Evolutionary conservation across 805 yeast species (phyloP).

Genomic region (Monosporozyma unispora): DNA sequence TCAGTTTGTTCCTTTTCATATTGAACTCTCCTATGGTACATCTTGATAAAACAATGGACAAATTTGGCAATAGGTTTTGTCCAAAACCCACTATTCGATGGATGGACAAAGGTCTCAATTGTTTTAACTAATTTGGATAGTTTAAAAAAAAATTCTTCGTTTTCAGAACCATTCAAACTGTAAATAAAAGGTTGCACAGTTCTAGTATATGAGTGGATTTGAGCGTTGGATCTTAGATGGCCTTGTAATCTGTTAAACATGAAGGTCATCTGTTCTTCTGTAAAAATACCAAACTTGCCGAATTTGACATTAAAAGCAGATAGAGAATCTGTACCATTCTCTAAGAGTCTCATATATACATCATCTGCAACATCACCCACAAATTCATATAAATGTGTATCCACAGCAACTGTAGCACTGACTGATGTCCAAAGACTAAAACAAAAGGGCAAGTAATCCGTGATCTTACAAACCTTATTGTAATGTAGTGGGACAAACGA

Average conservation of each 20-base stretch:
- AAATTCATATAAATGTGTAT: slow-evolving; percentile 54
- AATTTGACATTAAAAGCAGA: slow-evolving; percentile 14
- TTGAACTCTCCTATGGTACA: slow-evolving; percentile 49
- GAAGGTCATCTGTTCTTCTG: slow-evolving; percentile 50
- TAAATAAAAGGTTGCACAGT: slow-evolving; percentile 43
- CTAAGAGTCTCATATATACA: slow-evolving; percentile 29
- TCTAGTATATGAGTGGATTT: slow-evolving; percentile 36
- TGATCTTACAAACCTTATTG: slow-evolving; percentile 32
- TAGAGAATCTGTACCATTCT: slow-evolving; percentile 14
- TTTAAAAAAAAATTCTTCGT: slow-evolving; percentile 39
- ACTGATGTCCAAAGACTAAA: slow-evolving; percentile 66
- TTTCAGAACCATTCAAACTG: slow-evolving; percentile 47
- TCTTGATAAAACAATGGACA: slow-evolving; percentile 47
- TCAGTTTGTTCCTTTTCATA: slow-evolving; percentile 33
- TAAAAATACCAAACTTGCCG: slow-evolving; percentile 54
- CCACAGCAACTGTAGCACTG: slow-evolving; percentile 41
- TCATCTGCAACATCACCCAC: slow-evolving; percentile 52
- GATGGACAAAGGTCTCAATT: slow-evolving; percentile 76
- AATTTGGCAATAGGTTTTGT: slow-evolving; percentile 58
- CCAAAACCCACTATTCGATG: slow-evolving; percentile 90
- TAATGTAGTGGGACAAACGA: slow-evolving; percentile 43
- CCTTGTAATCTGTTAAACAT: slow-evolving; percentile 50
- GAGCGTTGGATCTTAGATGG: slow-evolving; percentile 32
- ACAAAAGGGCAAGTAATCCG: slow-evolving; percentile 53
- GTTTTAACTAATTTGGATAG: slow-evolving; percentile 52